These are phyloP conservation scores for Tubosaeta sp. DNA, from an alignment of 768 basidiomycete species.

Conservation along the genomic window DNA sequence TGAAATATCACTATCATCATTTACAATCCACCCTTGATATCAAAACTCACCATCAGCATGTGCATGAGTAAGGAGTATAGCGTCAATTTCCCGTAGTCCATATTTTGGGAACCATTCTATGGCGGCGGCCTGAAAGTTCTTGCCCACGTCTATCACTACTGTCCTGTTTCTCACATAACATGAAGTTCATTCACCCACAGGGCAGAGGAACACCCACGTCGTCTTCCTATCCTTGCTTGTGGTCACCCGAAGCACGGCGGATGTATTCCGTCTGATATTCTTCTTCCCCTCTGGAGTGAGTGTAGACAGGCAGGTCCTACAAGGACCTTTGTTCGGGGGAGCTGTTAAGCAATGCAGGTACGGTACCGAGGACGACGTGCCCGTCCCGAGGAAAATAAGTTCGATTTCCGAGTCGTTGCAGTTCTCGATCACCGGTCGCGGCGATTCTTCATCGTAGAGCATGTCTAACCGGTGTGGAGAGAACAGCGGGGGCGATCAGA, in stretches of 20 bases:
- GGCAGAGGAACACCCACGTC: conserved; percentile 42
- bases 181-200: not conserved
- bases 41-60: conserved; percentile 68
- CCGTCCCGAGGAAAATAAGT: conserved; percentile 81
- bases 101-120: conserved; percentile 65
- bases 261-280: conserved; percentile 83
- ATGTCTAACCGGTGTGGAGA: not conserved
- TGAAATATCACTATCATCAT: conserved; percentile 4
- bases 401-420: conserved; percentile 36
- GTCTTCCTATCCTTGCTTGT: conserved; percentile 33
- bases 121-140: conserved; percentile 66
- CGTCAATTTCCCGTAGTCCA: conserved; percentile 66
- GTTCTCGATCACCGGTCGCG: not conserved
- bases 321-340: conserved; percentile 46
- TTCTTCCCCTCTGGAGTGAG: conserved; percentile 68
- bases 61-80: conserved; percentile 80
- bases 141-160: conserved; percentile 80
- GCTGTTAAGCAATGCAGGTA: conserved; percentile 71
- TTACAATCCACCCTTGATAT: not conserved
- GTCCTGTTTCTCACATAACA: conserved; percentile 43
- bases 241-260: conserved; percentile 54
- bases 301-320: conserved; percentile 66
- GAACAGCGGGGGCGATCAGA: not conserved
- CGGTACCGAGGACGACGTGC: conserved; percentile 72
- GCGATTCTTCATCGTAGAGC: not conserved